A percentile compares a stretch with the other conserved stretches of the same genome.
These are phyloP conservation scores for Coelastrella sp. DNA, from an alignment of 139 green algal genomes.

Conservation along the genomic window DNA sequence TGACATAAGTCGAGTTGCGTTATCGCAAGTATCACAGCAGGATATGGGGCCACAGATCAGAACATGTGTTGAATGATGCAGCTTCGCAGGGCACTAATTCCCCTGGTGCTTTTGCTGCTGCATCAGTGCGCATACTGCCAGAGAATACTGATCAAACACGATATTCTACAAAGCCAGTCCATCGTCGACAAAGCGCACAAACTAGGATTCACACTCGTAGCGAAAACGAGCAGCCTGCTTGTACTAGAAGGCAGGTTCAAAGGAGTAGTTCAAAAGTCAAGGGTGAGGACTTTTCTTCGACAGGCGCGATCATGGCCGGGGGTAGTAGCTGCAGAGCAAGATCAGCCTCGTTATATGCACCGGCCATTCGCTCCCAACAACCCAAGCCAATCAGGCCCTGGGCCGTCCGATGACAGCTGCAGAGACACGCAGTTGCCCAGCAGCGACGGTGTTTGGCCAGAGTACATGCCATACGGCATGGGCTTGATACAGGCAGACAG, in stretches of 20 bases:
- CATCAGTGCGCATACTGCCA: not conserved
- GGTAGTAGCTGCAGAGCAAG: constrained; percentile 25
- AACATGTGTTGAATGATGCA: not conserved
- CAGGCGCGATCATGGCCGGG: constrained; percentile 19
- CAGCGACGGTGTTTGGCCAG: not conserved
- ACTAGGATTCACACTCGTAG: not conserved
- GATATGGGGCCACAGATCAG: not conserved
- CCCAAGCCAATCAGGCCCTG: not conserved
- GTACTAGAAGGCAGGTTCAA: not conserved
- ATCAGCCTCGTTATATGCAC: constrained; percentile 25
- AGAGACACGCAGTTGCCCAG: not conserved
- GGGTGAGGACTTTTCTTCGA: not conserved
- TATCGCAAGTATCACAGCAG: not conserved
- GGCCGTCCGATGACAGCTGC: not conserved
- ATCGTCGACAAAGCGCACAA: not conserved
- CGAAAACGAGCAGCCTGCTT: not conserved
- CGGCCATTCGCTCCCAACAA: constrained; percentile 6
- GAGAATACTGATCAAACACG: constrained; percentile 3
- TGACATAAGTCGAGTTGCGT: not conserved
- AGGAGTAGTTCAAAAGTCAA: not conserved
- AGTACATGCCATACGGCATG: constrained; percentile 30
- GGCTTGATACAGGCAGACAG: constrained; percentile 38
- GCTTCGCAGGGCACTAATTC: not conserved
- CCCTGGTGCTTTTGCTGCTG: not conserved
- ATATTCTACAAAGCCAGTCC: not conserved